These are phyloP conservation scores for Trichodelitschia bisporula DNA, from an alignment of 495 filamentous ascomycete genomes.

Conservation along the genomic window DNA sequence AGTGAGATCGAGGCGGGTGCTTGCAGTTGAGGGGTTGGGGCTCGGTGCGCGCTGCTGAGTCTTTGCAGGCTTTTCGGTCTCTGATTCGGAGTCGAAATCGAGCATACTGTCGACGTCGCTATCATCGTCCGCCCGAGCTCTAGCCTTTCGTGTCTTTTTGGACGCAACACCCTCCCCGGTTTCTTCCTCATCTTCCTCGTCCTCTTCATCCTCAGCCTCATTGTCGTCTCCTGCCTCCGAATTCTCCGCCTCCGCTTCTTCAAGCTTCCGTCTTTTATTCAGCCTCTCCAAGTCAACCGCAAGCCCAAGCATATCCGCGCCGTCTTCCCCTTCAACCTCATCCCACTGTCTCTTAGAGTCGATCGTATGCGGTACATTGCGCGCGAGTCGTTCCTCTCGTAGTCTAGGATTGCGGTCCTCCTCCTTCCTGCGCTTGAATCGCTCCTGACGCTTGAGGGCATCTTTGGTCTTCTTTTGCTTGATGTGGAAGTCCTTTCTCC, in stretches of 20 bases:
- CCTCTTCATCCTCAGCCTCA: constrained; percentile 21
- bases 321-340: constrained; percentile 52
- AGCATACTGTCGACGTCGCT: constrained; percentile 58
- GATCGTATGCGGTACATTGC: constrained; percentile 62
- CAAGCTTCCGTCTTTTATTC: constrained; percentile 8
- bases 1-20: constrained; percentile 16
- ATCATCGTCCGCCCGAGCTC: no score
- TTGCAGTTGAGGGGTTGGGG: constrained; percentile 8
- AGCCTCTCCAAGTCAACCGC: constrained; percentile 37
- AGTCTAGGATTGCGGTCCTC: constrained; percentile 67
- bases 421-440: constrained; percentile 54
- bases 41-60: constrained; percentile 4
- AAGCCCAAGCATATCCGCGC: constrained; percentile 27
- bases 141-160: no score
- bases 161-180: no score
- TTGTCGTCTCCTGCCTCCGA: constrained; percentile 18
- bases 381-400: constrained; percentile 38
- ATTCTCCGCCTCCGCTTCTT: constrained; percentile 29
- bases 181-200: constrained; percentile 19
- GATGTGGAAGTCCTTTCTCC: constrained; percentile 47
- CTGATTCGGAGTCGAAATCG: constrained; percentile 17
- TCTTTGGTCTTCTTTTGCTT: constrained; percentile 52
- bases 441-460: constrained; percentile 44
- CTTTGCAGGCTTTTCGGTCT: constrained; percentile 3
- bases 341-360: constrained; percentile 89